Evolutionary conservation across 176 grass and related monocot species (phyloP), one percentile per base, ranked within the genome.

Genomic region (Leersia perrieri): DNA sequence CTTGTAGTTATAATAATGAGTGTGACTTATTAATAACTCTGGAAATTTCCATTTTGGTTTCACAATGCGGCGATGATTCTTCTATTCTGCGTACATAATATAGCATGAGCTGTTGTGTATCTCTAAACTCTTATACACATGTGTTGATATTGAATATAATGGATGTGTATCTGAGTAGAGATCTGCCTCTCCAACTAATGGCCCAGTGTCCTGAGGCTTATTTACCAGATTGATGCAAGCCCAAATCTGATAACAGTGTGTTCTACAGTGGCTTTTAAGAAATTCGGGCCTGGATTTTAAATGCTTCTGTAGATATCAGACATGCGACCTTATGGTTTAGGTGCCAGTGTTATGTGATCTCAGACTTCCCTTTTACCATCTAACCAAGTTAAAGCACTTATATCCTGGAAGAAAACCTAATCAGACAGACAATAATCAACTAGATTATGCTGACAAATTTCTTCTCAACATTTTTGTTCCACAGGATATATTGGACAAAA

Each of bases 401-500:
- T 83, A 73, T 42, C 31, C 63, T 3, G 3, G 25, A 82, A 53
- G 25, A 87, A 87, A 77, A 77, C 60, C 8, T 32, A 76, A 41
- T 32, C 32, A 78, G 11, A 34, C 26, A 12, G 20, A 78, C 38
- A 63, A 68, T 71, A 40, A 72, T 13, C 45, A 14, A 79, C 45
- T 16, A 49, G 13, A 44, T 29, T 29, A 79, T 79, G 7, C 60
- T 49, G 45, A 49, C 16, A 49, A 49, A 49, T 49, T 74, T 31
- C 61, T 81, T 25, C 41, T 62, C 67, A 23, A 44, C 53, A 34
- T 58, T 47, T 39, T 88, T 82, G 6, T 82, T 91, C 70, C 40
- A 57, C 88, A 98, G 95, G 95, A 98, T 74, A 98, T 98, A 58
- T 91, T 98, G 87, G 88, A 93, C 47, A 95, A 93, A 85, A 88